Evolutionary conservation across 768 basidiomycete genomes (phyloP).

Genomic region (Termitomyces heimii): DNA sequence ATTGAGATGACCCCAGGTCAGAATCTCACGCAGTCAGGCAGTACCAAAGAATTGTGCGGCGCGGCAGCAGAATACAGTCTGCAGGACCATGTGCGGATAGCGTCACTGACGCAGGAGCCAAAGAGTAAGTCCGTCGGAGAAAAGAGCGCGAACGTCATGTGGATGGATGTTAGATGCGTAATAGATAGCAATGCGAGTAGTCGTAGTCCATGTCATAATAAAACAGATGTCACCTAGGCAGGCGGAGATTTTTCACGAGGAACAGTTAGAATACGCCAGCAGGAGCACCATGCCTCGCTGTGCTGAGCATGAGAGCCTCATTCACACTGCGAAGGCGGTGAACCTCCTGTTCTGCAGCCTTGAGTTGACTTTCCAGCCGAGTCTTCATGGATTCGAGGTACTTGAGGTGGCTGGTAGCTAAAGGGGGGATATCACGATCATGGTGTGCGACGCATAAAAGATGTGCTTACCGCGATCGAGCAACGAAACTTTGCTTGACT

Average conservation of each 20-base stretch:
- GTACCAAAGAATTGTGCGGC: slow-evolving; percentile 37
- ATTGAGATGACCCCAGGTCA: slow-evolving; percentile 36
- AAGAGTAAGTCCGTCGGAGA: slow-evolving; percentile 26
- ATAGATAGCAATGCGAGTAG: slow-evolving; percentile 36
- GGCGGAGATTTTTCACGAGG: slow-evolving; percentile 35
- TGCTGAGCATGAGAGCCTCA: slow-evolving; percentile 85
- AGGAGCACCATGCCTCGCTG: slow-evolving; percentile 60
- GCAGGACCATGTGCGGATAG: slow-evolving; percentile 21
- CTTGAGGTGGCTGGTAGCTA: slow-evolving; percentile 82
- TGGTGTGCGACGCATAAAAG: background rate
- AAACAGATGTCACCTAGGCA: slow-evolving; percentile 47
- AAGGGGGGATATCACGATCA: slow-evolving; percentile 10
- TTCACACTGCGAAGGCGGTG: slow-evolving; percentile 79
- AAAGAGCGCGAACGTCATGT: slow-evolving; percentile 25
- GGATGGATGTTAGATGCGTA: slow-evolving; percentile 30
- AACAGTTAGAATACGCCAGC: slow-evolving; percentile 21
- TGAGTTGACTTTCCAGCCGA: slow-evolving; percentile 69
- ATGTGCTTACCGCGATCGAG: slow-evolving; percentile 68
- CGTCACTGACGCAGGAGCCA: slow-evolving; percentile 31
- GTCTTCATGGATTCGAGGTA: slow-evolving; percentile 78
- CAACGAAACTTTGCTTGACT: slow-evolving; percentile 87
- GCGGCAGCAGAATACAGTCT: slow-evolving; percentile 45
- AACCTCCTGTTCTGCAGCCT: slow-evolving; percentile 76
- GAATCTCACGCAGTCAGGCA: slow-evolving; percentile 20
- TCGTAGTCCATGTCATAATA: slow-evolving; percentile 45